Base-by-base conservation (phyloP, 1,284 basidiomycete species). In the Pseudozyma tsukubaensis region DNA sequence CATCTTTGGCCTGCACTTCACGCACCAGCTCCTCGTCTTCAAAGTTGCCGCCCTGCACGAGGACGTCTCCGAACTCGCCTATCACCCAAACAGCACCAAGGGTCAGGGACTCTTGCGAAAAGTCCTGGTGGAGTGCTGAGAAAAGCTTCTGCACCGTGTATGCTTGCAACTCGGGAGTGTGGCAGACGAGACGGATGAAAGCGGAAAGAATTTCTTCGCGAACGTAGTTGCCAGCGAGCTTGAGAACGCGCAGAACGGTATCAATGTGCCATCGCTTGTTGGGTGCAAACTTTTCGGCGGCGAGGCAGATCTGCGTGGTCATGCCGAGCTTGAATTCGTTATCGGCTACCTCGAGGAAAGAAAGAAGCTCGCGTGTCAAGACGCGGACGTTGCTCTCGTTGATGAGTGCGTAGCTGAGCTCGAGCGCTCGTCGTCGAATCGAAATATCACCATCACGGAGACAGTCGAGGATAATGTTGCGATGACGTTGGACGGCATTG, bases 261-360 rank as follows among this genome's bases (percentile, higher is more conserved):
- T 99, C 97, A 70, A 99, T 98, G 84, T 99, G 97, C 97, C 97
- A 99, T 76, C 97, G 88, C 86, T 94, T 95, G 86, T 97, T 98
- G 0, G 97, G 97, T 2, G 97, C 96, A 83, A 93, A 99, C 50
- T 94, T 89, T 85, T 99, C 97, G 0, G 97, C 97, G 2, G 95
- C 96, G 21, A 98, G 87, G 75, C 92, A 94, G 68, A 99, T 96
- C 85, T 99, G 96, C 0, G 96, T 97, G 0, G 97, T 99, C 90
- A 99, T 92, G 1, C 93, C 92, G 4, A 94, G 89, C 87, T 99
- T 99, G 88, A 99, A 99, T 85, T 99, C 97, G 79, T 97, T 96
- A 84, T 99, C 97, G 19, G 97, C 94, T 18, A 98, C 94, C 82
- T 99, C 96, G 18, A 99, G 88, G 89, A 99, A 99, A 0, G 94